These are phyloP conservation scores for Geranium brycei DNA, from an alignment of 345 rosid genomes.

Conservation along the genomic window DNA sequence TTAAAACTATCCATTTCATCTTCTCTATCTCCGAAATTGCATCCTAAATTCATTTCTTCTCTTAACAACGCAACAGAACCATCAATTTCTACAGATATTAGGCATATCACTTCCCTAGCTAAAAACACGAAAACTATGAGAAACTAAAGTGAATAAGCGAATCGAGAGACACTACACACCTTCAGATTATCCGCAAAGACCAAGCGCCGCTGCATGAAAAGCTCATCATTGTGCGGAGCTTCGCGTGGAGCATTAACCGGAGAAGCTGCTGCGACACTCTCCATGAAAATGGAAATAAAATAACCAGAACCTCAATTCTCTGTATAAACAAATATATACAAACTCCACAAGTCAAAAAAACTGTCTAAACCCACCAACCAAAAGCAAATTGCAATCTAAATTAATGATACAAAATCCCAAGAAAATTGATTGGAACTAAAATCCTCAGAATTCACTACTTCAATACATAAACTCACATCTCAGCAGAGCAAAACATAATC, in stretches of 20 bases:
- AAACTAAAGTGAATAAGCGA: neutral
- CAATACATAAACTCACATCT: neutral
- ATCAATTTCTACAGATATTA: too few relatives aligned
- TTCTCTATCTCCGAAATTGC: too few relatives aligned
- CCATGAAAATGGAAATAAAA: neutral
- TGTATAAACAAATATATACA: neutral
- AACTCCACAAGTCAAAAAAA: neutral
- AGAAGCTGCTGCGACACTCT: slow-evolving; percentile 4
- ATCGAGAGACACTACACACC: slow-evolving; percentile 20
- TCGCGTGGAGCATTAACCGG: slow-evolving; percentile 24
- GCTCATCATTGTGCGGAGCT: slow-evolving; percentile 50
- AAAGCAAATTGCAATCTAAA: neutral
- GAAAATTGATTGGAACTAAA: neutral
- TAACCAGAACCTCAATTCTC: neutral
- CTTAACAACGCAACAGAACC: too few relatives aligned
- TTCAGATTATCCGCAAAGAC: slow-evolving; percentile 53
- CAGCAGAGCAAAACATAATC: too few relatives aligned
- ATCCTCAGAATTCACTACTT: neutral
- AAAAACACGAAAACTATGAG: neutral
- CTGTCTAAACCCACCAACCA: neutral
- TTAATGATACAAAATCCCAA: neutral
- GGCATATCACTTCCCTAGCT: too few relatives aligned
- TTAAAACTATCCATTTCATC: too few relatives aligned
- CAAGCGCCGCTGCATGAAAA: slow-evolving; percentile 57
- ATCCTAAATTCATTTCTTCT: too few relatives aligned